A percentile compares a stretch with the other conserved stretches of the same genome.
Conservation (phyloP, 192 early-diverging fungal species). For the Podila verticillata region DNA sequence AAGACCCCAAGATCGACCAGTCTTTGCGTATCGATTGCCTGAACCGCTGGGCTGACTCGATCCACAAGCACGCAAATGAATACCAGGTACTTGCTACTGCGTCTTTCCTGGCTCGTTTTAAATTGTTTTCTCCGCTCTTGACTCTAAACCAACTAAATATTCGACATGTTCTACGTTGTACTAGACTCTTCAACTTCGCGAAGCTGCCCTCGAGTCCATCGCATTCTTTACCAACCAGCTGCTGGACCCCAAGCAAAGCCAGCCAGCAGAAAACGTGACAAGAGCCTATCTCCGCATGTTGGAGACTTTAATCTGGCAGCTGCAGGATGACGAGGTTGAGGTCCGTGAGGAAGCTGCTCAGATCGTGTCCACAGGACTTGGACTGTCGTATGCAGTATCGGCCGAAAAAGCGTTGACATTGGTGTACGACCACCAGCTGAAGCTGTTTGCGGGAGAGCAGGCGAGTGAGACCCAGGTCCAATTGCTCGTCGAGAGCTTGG, state of each 20-base stretch:
- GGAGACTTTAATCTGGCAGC: constrained; percentile 62
- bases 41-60: constrained; percentile 50
- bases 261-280: constrained; percentile 51
- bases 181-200: constrained; percentile 65
- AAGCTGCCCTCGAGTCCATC: constrained; percentile 59
- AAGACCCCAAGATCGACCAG: constrained; percentile 23
- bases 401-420: constrained; percentile 64
- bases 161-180: neutral
- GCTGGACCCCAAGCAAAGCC: constrained; percentile 51
- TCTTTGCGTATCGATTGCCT: constrained; percentile 43
- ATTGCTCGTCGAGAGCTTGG: constrained; percentile 23
- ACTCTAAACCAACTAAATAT: neutral
- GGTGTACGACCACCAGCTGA: constrained; percentile 47
- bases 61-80: constrained; percentile 54
- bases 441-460: constrained; percentile 31
- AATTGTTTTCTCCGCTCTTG: no score
- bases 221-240: constrained; percentile 43
- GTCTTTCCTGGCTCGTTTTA: no score
- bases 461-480: constrained; percentile 34
- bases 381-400: constrained; percentile 65
- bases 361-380: constrained; percentile 66
- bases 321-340: constrained; percentile 86
- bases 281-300: constrained; percentile 34
- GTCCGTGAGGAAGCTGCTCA: constrained; percentile 71
- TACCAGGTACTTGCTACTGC: constrained; percentile 46